Evolutionary conservation across 116 monocot species (phyloP), one percentile per base, ranked within the genome.

Genomic region (Posidonia oceanica): DNA sequence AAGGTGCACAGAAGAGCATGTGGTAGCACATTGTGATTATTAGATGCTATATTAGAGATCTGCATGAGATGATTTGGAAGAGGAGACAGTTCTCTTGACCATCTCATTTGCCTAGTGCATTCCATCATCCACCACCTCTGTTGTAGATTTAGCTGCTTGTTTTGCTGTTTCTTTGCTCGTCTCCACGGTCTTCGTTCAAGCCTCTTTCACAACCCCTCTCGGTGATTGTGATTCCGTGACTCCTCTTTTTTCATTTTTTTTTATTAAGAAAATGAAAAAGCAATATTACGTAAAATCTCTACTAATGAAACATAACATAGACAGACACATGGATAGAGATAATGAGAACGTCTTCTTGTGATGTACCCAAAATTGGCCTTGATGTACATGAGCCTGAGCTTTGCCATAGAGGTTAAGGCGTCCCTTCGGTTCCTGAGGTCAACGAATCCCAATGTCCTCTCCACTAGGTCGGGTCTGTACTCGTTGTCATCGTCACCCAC

Each of bases 61-160:
- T 12, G 22, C 61, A 61, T 18, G 18, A 56, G 56, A 61, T 61
- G 61, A 61, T 61, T 20, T 23, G 23, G 18, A 7, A 12, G 61
- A 61, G 52, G 58, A 44, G 5, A 71, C 61, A 2, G 61, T 15
- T 48, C 3, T 61, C 51, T 71, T 60, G 38, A 71, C 20, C 61
- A 18, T 71, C 61, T 71, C 71, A 56, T 70, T 70, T 2, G 70
- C 70, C 57, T n/a, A 36, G 18, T 70, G 17, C 42, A 71, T 42
- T 1, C 21, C 71, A 36, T 61, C 71, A 14, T 61, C 71, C 23
- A 52, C 71, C 44, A 61, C 61, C 15, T 61, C 61, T 3, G 51
- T 61, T 7, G 23, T 48, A 7, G 71, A 71, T 23, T 59, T 71
- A n/a, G 71, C 71, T 3, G 71, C 61, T 3, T 61, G 58, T 18